Percentiles rank a stretch among this genome's conserved stretches.
Conservation (phyloP, 2,329 filamentous ascomycete genomes). For the Neophaeococcomyces mojaviensis region DNA sequence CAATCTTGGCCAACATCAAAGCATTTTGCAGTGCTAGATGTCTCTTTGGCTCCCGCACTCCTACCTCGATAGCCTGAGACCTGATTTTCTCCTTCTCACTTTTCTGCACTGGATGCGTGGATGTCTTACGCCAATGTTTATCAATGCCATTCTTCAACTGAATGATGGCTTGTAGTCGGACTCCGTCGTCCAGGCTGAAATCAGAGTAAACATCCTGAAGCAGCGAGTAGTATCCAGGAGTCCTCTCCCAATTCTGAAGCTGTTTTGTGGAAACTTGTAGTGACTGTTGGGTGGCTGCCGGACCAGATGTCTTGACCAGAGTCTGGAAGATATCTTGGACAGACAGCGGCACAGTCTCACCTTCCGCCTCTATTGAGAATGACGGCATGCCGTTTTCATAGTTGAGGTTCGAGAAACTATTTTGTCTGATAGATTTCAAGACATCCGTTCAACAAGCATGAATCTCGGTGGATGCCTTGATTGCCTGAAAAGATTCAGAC, state of each 20-base stretch:
- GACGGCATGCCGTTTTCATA: slow-evolving; percentile 19
- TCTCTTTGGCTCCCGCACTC: slow-evolving; percentile 66
- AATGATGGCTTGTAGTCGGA: slow-evolving; percentile 84
- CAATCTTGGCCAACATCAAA: slow-evolving; percentile 76
- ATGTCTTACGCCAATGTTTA: slow-evolving; percentile 80
- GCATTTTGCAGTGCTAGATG: slow-evolving; percentile 81
- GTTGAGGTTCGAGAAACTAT: too few species aligned
- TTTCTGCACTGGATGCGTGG: slow-evolving; percentile 57
- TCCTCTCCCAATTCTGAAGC: slow-evolving; percentile 62
- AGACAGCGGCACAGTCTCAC: slow-evolving; percentile 67
- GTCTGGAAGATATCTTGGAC: slow-evolving; percentile 57
- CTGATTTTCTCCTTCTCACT: slow-evolving; percentile 74
- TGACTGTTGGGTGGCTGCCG: slow-evolving; percentile 32
- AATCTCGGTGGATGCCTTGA: too few species aligned
- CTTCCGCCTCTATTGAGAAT: slow-evolving; percentile 32
- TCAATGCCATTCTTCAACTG: slow-evolving; percentile 96
- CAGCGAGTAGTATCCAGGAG: slow-evolving; percentile 58
- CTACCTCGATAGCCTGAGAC: slow-evolving; percentile 65
- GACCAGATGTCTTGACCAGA: slow-evolving; percentile 57
- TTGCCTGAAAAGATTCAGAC: too few species aligned
- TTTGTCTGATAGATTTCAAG: too few species aligned
- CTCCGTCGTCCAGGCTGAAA: slow-evolving; percentile 63
- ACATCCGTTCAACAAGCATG: too few species aligned
- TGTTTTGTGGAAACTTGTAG: slow-evolving; percentile 62
- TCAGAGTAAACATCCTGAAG: slow-evolving; percentile 79